Base-by-base conservation (phyloP, 257 asterid species). In the Forsythia viridissima region DNA sequence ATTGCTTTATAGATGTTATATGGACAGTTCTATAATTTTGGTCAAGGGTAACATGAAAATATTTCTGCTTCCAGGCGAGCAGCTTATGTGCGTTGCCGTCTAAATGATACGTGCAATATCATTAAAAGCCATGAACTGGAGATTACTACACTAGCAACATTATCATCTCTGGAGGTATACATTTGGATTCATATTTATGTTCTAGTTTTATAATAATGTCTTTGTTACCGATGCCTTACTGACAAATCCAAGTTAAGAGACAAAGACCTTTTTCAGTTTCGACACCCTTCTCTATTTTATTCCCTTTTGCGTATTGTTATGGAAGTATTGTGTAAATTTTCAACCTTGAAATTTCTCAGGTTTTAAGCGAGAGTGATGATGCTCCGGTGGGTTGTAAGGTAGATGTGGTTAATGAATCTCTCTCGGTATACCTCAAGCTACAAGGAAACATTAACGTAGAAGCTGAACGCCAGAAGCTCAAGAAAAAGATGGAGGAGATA, bases 391-490 rank as follows among this genome's bases (percentile, higher is more conserved):
- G 95, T 52, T 95, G 97, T 83, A 82, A 78, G 66, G 91, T 89
- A 13, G 86, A 83, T 4, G 92, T 92, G 73, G 92, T 93, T 21
- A 88, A 90, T 46, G 94, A 90, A 81, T 78, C 87, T 34, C 87
- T 95, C 36, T 83, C 94, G 0, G 94, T 92, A 1, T 90, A 78
- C 85, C 92, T 95, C 12, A 84, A 90, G 76, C 87, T 79, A 42
- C 80, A 79, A 57, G 96, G 94, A 61, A 84, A 55, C 71, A 75
- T 88, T 37, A 83, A 92, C 36, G 86, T 87, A 15, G 94, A 89
- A 75, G 98, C 92, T 52, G 98, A 91, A 81, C 93, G 82, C 72
- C 97, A 93, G 78, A 95, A 92, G 82, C 88, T 95, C 37, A 84
- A 48, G 82, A 95, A 90, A 86, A 93, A 85, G 90, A 87, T 86